phyloP scores from a whole-genome alignment of 441 rosid species.

The Populus hybrid region DNA sequence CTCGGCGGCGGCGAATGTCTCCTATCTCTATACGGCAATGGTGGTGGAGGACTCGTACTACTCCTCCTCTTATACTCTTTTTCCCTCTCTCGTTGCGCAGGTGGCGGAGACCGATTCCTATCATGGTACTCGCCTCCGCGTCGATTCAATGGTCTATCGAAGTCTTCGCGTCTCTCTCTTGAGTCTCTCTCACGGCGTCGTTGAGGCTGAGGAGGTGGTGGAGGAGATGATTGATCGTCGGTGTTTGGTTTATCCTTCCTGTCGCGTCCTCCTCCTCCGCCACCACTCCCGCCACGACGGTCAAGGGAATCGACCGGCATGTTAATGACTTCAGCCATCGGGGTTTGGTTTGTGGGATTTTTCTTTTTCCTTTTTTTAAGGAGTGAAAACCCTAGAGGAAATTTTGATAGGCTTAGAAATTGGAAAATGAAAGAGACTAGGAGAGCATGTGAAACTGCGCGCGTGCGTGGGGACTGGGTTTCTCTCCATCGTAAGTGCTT shows the following conservation, averaged over 20 bases:
- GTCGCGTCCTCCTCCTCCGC: conserved; percentile 19
- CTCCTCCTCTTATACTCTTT: background rate
- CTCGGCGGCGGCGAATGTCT: conserved; percentile 73
- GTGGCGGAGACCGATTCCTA: conserved; percentile 26
- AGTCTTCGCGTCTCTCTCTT: too few relatives aligned
- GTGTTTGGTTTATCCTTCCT: conserved; percentile 20
- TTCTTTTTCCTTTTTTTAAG: background rate
- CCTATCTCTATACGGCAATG: conserved; percentile 66
- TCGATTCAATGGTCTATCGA: conserved; percentile 19
- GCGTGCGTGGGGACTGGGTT: background rate
- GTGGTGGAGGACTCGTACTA: conserved; percentile 71
- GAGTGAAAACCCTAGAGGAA: background rate
- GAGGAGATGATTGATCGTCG: conserved; percentile 29
- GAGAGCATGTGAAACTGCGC: background rate
- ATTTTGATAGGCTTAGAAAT: background rate
- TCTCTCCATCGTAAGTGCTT: background rate
- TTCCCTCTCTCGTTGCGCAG: background rate
- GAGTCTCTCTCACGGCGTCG: conserved; percentile 29
- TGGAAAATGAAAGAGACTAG: background rate
- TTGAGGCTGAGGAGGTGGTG: conserved; percentile 28
- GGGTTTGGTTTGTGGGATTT: background rate
- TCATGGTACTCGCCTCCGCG: conserved; percentile 31
- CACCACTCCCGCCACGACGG: conserved; percentile 14
- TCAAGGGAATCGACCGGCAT: conserved; percentile 35
- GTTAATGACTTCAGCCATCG: conserved; percentile 36